phyloP scores from a whole-genome alignment of 2,329 filamentous ascomycete species.

The Fusarium sp. region DNA sequence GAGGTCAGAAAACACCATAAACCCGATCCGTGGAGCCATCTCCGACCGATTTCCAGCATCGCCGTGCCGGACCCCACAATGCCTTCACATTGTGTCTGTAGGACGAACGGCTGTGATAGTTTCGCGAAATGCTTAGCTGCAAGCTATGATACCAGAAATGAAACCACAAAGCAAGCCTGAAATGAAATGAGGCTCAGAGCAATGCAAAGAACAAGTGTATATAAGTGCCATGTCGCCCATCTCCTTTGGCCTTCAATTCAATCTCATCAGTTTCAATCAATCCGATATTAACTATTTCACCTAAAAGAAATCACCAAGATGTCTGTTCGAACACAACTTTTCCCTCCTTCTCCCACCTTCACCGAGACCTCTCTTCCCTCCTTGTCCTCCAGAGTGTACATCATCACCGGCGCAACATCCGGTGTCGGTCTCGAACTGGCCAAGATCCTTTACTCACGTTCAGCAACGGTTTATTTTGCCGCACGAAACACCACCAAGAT shows the following conservation, averaged over 20 bases:
- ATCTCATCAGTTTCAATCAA: background rate
- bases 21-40: constrained; percentile 36
- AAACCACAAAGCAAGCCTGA: background rate
- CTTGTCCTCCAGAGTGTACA: constrained; percentile 32
- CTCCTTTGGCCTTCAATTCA: background rate
- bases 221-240: constrained; percentile 1
- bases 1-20: constrained; percentile 31
- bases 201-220: background rate
- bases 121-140: background rate
- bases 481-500: constrained; percentile 27
- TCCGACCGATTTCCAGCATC: constrained; percentile 30
- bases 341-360: constrained; percentile 36
- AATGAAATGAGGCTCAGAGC: background rate
- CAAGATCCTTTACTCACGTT: constrained; percentile 39
- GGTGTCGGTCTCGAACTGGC: constrained; percentile 37
- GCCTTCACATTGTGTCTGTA: background rate
- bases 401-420: constrained; percentile 42
- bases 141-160: background rate
- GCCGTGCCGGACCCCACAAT: constrained; percentile 8
- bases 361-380: constrained; percentile 34
- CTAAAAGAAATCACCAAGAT: constrained; percentile 3
- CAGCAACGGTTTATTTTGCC: constrained; percentile 35
- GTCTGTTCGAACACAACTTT: constrained; percentile 36
- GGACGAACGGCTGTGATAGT: background rate
- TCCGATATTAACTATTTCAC: background rate